A percentile compares a stretch with the other conserved stretches of the same genome.
These are phyloP conservation scores for Aspergillus asperescens DNA, from an alignment of 495 filamentous ascomycete genomes.

Conservation along the genomic window DNA sequence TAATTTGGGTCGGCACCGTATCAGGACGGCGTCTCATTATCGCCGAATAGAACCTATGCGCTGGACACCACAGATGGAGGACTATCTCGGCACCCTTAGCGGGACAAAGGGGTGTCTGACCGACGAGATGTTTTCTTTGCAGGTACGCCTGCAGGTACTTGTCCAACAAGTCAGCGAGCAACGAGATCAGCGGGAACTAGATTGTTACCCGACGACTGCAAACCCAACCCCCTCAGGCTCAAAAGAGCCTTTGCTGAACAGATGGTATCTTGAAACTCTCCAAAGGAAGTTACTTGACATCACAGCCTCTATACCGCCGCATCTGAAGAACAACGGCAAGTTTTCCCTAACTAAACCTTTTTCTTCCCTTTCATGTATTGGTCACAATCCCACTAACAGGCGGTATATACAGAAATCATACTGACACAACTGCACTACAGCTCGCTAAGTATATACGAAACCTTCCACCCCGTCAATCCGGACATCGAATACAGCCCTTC, in stretches of 20 bases:
- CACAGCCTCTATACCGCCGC: not conserved
- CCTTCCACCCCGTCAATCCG: not conserved
- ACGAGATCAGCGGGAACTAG: not conserved
- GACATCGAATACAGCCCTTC: not conserved
- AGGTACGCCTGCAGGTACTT: not conserved
- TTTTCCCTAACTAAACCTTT: not conserved
- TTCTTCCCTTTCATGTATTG: not conserved
- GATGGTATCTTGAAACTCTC: not conserved
- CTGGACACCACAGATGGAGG: not conserved
- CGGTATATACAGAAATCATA: not conserved
- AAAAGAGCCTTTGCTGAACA: not conserved
- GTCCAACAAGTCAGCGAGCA: not conserved
- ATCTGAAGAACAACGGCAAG: not conserved
- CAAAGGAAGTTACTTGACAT: not conserved
- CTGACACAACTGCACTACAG: not conserved
- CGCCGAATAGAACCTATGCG: not conserved
- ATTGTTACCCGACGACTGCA: not conserved
- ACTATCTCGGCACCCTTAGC: not conserved
- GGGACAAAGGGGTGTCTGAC: not conserved
- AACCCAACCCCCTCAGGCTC: not conserved
- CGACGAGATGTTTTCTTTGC: not conserved
- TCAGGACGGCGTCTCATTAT: not conserved
- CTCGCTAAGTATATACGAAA: not conserved
- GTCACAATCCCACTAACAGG: not conserved
- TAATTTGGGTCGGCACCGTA: not conserved